These are phyloP conservation scores for Calcarisporium arbuscula DNA, from an alignment of 2,329 filamentous ascomycete genomes.

Conservation along the genomic window DNA sequence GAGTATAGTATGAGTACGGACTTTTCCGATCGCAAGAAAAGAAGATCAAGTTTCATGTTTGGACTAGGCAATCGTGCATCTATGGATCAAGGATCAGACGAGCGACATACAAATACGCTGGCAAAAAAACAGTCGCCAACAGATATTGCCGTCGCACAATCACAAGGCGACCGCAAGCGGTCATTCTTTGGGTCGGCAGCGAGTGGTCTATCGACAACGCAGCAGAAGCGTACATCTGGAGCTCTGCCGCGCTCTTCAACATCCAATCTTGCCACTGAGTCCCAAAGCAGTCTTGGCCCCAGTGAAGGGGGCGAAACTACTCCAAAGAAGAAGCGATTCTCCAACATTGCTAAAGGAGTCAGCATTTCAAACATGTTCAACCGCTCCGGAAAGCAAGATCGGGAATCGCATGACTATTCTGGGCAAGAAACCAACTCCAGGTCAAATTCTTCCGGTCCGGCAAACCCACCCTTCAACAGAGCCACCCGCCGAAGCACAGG, in stretches of 20 bases:
- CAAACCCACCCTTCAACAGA: slow-evolving; percentile 10
- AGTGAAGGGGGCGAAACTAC: slow-evolving; percentile 7
- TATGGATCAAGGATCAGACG: slow-evolving; percentile 11
- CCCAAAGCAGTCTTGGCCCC: slow-evolving; percentile 5
- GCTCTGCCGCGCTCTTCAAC: slow-evolving; percentile 15
- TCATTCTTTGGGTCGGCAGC: slow-evolving; percentile 30
- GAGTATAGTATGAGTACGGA: slow-evolving; percentile 35
- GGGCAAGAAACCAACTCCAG: slow-evolving; percentile 6
- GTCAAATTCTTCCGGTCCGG: too few relatives aligned
- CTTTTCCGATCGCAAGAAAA: slow-evolving; percentile 24
- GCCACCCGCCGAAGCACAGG: slow-evolving; percentile 18
- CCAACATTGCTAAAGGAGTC: slow-evolving; percentile 26
- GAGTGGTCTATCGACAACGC: slow-evolving; percentile 10
- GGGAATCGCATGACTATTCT: slow-evolving; percentile 15
- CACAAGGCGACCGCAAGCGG: slow-evolving; percentile 29
- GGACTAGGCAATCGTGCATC: slow-evolving; percentile 19
- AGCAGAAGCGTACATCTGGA: slow-evolving; percentile 11
- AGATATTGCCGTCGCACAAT: slow-evolving; percentile 11
- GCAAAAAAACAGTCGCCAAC: slow-evolving; percentile 10
- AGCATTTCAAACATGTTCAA: slow-evolving; percentile 23
- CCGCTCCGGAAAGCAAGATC: slow-evolving; percentile 13
- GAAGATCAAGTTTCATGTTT: slow-evolving; percentile 33
- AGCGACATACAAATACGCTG: neutral
- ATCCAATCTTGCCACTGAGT: slow-evolving; percentile 16
- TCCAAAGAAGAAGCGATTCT: slow-evolving; percentile 39